These are phyloP conservation scores for Ilyonectria destructans DNA, from an alignment of 2,329 filamentous ascomycete species.

Conservation along the genomic window DNA sequence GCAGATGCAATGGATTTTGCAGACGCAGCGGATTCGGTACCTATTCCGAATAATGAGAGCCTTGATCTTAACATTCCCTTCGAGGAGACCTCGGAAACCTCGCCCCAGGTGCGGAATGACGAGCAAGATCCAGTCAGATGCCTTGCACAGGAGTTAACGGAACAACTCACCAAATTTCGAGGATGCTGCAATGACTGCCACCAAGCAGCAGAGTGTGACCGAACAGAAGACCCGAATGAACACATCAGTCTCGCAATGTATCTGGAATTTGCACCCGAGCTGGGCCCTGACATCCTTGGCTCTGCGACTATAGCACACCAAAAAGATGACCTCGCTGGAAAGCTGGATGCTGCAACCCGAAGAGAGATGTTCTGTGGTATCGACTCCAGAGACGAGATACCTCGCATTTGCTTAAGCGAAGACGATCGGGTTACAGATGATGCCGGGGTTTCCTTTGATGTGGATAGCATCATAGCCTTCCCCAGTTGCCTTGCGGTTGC, in stretches of 20 bases:
- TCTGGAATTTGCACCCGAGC: conserved; percentile 14
- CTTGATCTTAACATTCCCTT: not conserved
- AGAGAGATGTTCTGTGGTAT: conserved; percentile 12
- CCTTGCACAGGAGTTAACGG: not conserved
- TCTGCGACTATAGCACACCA: conserved; percentile 3
- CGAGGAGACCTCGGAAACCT: not conserved
- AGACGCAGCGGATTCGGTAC: not conserved
- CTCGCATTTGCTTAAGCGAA: no score
- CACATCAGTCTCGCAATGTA: not conserved
- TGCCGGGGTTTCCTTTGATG: no score
- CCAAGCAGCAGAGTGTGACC: not conserved
- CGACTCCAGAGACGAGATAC: no score
- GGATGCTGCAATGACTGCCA: not conserved
- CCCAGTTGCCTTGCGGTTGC: not conserved
- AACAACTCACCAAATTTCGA: not conserved
- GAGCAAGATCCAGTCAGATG: not conserved
- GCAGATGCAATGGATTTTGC: not conserved
- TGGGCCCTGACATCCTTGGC: conserved; percentile 14
- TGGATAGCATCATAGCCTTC: conserved; percentile 12
- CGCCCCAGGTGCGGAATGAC: not conserved
- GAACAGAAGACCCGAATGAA: not conserved
- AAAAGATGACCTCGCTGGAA: conserved; percentile 16
- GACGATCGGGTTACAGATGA: no score
- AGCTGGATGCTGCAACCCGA: no score
- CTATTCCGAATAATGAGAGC: conserved; percentile 3